phyloP scores from a whole-genome alignment of 495 filamentous ascomycete genomes.

The Penicillium malachiteum region DNA sequence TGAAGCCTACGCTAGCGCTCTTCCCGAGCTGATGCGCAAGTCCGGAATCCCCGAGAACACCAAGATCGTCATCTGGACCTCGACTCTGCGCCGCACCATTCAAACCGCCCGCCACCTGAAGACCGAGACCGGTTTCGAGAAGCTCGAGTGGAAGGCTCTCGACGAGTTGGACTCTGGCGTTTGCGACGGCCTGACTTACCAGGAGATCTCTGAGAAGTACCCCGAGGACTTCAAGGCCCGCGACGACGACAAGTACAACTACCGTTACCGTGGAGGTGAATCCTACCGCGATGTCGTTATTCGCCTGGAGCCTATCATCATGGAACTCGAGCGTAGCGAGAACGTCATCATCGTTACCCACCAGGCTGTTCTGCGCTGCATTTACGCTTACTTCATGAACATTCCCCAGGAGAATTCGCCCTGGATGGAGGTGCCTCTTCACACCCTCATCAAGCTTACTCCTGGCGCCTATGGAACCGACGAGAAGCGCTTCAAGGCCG shows the following conservation, averaged over 20 bases:
- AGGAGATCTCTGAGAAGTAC: conserved; percentile 84
- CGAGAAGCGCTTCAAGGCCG: conserved; percentile 79
- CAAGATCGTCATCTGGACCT: conserved; percentile 94
- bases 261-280: conserved; percentile 95
- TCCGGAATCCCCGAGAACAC: conserved; percentile 75
- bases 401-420: conserved; percentile 86
- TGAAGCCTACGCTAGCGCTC: conserved; percentile 75
- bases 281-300: conserved; percentile 98
- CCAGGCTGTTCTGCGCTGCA: conserved; percentile 93
- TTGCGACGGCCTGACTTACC: conserved; percentile 93
- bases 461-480: conserved; percentile 91
- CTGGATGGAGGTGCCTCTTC: conserved; percentile 96
- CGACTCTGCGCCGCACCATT: conserved; percentile 88
- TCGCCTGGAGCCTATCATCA: conserved; percentile 96
- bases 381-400: conserved; percentile 99
- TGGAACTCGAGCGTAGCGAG: conserved; percentile 94
- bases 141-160: conserved; percentile 96
- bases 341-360: conserved; percentile 98
- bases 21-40: conserved; percentile 76
- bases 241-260: conserved; percentile 98
- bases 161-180: conserved; percentile 96
- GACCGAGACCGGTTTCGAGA: conserved; percentile 68
- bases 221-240: conserved; percentile 92
- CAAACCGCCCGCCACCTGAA: conserved; percentile 79
- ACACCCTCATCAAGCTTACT: conserved; percentile 94